Base-by-base conservation (phyloP, 441 rosid genomes). In the Corymbia calophylla region DNA sequence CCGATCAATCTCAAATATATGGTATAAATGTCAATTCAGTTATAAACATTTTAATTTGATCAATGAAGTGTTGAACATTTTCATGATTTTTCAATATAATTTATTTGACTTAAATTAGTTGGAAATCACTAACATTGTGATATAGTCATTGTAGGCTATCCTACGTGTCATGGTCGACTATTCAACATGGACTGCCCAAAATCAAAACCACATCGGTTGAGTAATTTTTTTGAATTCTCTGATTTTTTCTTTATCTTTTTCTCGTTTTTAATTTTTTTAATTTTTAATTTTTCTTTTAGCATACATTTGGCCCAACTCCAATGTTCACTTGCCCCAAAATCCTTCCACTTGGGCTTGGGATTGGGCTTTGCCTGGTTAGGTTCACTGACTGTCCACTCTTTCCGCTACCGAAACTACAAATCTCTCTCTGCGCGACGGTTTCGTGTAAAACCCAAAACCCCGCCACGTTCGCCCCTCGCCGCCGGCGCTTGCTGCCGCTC, bases 11-110 rank as follows among this genome's bases (percentile, higher is more conserved):
- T 17, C 2, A 2, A 66, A 31, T 7, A 31, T 7, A 18, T 0
- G 19, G 1, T 19, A 70, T 0, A 0, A 2, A 35, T 10, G 29
- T 1, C 7, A 10, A 39, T 3, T 4, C 9, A 21, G 2, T 10
- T 1, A 39, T 35, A 19, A 35, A 35, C 0, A 1, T 19, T 70
- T 5, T 2, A 70, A 70, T 70, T 32, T 35, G 4, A 0, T 4
- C 1, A 6, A 39, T 39, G 10, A 0, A 35, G 4, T 11, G 7
- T 39, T 5, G 12, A 39, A 11, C 1, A 3, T 19, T 73, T 73
- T 39, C 84, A 21, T 21, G 1, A 73, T 73, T 21, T 73, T 73
- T 2, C 3, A 21, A 39, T 44, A 3, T 12, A 23, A 1, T 44
- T 44, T 77, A 31, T 31, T 11, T 9, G 2, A 2, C n/a, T 3